These are phyloP conservation scores for Annona cherimola DNA, from an alignment of 164 flowering plant species.

Conservation along the genomic window DNA sequence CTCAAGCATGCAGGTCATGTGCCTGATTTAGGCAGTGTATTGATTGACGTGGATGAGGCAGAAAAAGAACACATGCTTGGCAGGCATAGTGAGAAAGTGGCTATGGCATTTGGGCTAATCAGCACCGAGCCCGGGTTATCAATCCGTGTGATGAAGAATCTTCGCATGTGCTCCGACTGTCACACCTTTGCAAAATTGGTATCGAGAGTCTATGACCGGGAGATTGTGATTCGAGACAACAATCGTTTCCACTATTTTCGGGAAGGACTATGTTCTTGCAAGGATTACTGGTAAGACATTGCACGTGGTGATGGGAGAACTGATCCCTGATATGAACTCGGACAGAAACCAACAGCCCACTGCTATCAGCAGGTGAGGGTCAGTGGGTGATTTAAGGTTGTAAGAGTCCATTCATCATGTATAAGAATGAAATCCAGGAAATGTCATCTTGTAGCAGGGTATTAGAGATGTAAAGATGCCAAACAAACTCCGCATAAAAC, in stretches of 20 bases:
- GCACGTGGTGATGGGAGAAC: too few relatives aligned
- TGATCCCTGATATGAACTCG: too few relatives aligned
- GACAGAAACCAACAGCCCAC: too few relatives aligned
- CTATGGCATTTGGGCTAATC: conserved; percentile 54
- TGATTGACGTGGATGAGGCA: conserved; percentile 47
- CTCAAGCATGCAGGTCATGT: conserved; percentile 35
- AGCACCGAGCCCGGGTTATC: conserved; percentile 27
- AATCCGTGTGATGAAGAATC: conserved; percentile 51
- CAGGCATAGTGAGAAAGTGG: conserved; percentile 55
- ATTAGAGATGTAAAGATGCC: too few relatives aligned
- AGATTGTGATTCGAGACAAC: conserved; percentile 45
- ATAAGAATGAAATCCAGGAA: too few relatives aligned
- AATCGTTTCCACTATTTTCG: conserved; percentile 49
- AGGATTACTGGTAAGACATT: conserved; percentile 55
- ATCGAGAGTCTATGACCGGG: conserved; percentile 37
- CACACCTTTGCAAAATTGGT: conserved; percentile 48
- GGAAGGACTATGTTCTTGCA: conserved; percentile 54
- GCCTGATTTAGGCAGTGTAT: conserved; percentile 41
- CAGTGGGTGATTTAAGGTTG: too few relatives aligned
- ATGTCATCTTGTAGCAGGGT: too few relatives aligned
- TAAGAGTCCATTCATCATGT: too few relatives aligned
- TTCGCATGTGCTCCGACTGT: conserved; percentile 57
- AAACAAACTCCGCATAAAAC: too few relatives aligned
- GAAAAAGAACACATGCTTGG: conserved; percentile 48
- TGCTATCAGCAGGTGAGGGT: too few relatives aligned